Evolutionary conservation across 1,139 yeast genomes (phyloP), one percentile per base, ranked within the genome.

Genomic region (Scheffersomyces parashehatae): DNA sequence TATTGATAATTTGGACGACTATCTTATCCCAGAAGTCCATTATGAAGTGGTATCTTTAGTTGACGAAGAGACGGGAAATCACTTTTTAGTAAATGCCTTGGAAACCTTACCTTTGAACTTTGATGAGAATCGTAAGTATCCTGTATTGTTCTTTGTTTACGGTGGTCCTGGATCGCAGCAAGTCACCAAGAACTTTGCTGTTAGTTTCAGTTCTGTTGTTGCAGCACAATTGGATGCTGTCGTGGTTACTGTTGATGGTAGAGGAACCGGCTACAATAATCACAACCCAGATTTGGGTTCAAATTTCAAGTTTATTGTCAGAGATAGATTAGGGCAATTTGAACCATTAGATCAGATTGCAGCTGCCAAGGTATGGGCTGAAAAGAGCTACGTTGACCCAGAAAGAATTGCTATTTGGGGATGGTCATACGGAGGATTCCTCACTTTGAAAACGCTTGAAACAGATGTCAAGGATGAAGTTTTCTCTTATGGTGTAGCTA

Each of bases 141-240:
- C 95, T 0, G 79, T 86, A 0, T 68, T 86, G 45, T 85, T 86
- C 58, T 85, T 71, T 54, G 87, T 85, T 2, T 86, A 86, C 56
- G 91, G 91, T 15, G 95, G 95, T 0, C 95, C 95, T n/a, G 88
- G 87, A 29, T 83, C 90, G 3, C 95, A 86, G 56, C 67, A 76
- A 42, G 90, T 85, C 4, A 65, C 72, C 28, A 78, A 82, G 44
- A 57, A 67, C 5, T 85, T 80, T 57, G 60, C 75, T 1, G 66
- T 82, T 20, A 73, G 81, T 2, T 85, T 85, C 60, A 79, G 85
- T 46, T 77, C 83, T 11, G 81, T 83, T 10, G 77, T 83, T 29
- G 83, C 91, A 0, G 75, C 91, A 0, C 85, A 84, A 57, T 66
- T 85, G 44, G 73, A 82, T 55, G 85, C 89, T 1, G 74, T 86